A percentile compares a stretch with the other conserved stretches of the same genome.
Conservation (phyloP, 2,329 filamentous ascomycete genomes). For the Cladosporium phlei region DNA sequence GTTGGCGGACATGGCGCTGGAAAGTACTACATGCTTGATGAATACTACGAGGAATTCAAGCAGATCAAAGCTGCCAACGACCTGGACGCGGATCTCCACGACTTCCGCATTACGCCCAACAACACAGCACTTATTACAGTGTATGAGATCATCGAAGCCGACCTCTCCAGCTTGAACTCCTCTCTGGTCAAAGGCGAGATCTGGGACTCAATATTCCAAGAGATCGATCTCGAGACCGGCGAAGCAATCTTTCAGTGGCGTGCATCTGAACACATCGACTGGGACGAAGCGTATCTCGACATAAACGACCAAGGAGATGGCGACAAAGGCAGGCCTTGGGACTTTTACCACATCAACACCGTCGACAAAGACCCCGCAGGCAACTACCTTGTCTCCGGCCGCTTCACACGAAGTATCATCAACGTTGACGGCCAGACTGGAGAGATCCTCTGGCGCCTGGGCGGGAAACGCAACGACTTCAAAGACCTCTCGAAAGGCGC, state of each 20-base stretch:
- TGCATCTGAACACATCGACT: slow-evolving; percentile 42
- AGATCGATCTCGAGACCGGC: slow-evolving; percentile 43
- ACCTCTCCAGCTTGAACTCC: slow-evolving; percentile 28
- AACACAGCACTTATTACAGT: slow-evolving; percentile 42
- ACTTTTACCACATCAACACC: slow-evolving; percentile 52
- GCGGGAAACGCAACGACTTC: slow-evolving; percentile 42
- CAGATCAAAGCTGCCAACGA: slow-evolving; percentile 36
- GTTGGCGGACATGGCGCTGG: slow-evolving; percentile 33
- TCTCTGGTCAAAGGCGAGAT: slow-evolving; percentile 25
- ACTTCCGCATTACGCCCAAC: slow-evolving; percentile 40
- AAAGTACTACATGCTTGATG: slow-evolving; percentile 30
- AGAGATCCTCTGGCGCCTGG: slow-evolving; percentile 44
- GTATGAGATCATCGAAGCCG: slow-evolving; percentile 32
- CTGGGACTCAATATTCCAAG: slow-evolving; percentile 43
- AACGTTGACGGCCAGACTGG: slow-evolving; percentile 42
- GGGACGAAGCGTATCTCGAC: slow-evolving; percentile 31
- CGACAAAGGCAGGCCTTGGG: slow-evolving; percentile 42
- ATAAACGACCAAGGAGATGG: slow-evolving; percentile 39
- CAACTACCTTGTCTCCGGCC: slow-evolving; percentile 45
- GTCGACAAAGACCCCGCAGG: slow-evolving; percentile 44
- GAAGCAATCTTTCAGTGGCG: slow-evolving; percentile 46
- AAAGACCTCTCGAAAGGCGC: slow-evolving; percentile 26
- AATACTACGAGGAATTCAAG: slow-evolving; percentile 35
- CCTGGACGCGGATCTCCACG: slow-evolving; percentile 39
- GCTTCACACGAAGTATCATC: slow-evolving; percentile 40